Conservation (phyloP, 2,329 filamentous ascomycete species). For the Diaporthe velutina region DNA sequence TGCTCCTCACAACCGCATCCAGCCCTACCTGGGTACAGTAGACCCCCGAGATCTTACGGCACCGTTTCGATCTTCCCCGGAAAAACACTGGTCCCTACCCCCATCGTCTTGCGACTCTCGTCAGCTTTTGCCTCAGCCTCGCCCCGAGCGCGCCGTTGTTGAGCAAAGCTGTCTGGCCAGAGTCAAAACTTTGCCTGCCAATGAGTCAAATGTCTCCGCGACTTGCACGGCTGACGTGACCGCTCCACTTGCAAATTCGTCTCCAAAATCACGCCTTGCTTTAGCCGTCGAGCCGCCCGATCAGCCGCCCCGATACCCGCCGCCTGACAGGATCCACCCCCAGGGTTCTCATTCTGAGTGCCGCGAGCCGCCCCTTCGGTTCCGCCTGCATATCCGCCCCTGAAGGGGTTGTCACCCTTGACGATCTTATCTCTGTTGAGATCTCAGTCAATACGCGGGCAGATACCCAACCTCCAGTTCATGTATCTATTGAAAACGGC, state of each 20-base stretch:
- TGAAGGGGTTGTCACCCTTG: conserved; percentile 17
- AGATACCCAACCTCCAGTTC: neutral
- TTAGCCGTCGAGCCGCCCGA: conserved; percentile 30
- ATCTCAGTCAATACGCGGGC: neutral
- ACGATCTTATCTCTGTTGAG: conserved; percentile 6
- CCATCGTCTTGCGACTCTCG: neutral
- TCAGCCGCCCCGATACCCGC: conserved; percentile 26
- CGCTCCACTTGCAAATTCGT: conserved; percentile 35
- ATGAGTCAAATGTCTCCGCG: conserved; percentile 22
- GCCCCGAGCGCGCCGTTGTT: neutral
- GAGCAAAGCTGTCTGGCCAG: neutral
- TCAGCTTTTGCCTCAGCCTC: conserved; percentile 4
- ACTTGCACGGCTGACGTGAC: conserved; percentile 29
- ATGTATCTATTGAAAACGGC: neutral
- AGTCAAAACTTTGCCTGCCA: conserved; percentile 5
- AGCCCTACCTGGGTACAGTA: conserved; percentile 9
- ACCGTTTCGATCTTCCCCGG: neutral
- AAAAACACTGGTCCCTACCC: conserved; percentile 3
- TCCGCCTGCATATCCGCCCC: conserved; percentile 27
- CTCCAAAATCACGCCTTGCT: conserved; percentile 30
- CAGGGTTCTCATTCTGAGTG: neutral
- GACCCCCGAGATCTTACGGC: conserved; percentile 11
- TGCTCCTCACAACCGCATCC: conserved; percentile 19
- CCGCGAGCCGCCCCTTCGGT: conserved; percentile 21
- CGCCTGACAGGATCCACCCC: conserved; percentile 2